Evolutionary conservation across 345 rosid species (phyloP), one percentile per base, ranked within the genome.

Genomic region (Iberis pinnata): DNA sequence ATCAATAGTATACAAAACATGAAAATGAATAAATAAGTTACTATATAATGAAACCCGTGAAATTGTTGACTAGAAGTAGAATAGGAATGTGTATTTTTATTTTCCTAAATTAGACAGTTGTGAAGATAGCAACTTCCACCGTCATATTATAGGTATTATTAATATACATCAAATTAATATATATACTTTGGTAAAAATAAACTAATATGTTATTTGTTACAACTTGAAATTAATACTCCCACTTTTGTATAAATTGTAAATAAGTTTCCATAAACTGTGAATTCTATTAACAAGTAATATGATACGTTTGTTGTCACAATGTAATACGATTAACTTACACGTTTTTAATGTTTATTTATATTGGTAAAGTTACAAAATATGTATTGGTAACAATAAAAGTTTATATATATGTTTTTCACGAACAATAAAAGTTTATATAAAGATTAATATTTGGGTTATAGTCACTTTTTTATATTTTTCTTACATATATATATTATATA

Each of bases 271-370:
- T 11, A 32, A 32, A 32, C 37, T 32, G 37, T 9, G 5, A 32
- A 9, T 9, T 27, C 32, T 27, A 8, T 27, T 27, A 3, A 22
- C 25, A 22, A 22, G 6, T 22, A 6, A 22, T 22, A 29, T 29
- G 33, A 8, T 8, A 26, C 6, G 29, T 26, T 26, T 4, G 29
- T 26, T 26, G 29, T 26, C 8, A 26, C 29, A 26, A 26, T 26
- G 29, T n/a, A n/a, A 26, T 26, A 4, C 29, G 29, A 7, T 29
- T 29, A 29, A 29, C 33, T 25, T 63, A 18, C 54, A 55, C 48
- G 33, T 12, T 53, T 50, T 53, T 10, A 44, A 13, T 44, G 67
- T 15, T 15, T 12, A 3, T 45, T 31, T 31, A n/a, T n/a, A n/a
- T n/a, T n/a, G n/a, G n/a, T n/a, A n/a, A n/a, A n/a, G n/a, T n/a